Evolutionary conservation across 2,329 filamentous ascomycete species (phyloP).

Genomic region (Penicillium polonicum): DNA sequence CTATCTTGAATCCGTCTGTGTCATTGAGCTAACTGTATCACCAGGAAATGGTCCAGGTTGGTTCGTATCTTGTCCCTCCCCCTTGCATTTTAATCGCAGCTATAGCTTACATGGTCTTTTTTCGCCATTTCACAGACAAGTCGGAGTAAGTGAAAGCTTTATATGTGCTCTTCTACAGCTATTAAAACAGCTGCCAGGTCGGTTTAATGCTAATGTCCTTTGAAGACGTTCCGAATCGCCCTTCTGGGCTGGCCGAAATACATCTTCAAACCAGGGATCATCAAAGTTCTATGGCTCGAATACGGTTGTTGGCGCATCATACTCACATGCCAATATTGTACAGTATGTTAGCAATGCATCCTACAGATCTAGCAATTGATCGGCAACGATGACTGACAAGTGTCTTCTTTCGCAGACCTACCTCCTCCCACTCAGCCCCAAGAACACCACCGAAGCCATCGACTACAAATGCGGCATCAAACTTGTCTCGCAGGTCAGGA

Average conservation of each 20-base stretch:
- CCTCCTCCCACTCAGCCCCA: slow-evolving; percentile 53
- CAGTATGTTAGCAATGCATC: slow-evolving; percentile 59
- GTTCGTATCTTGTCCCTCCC: slow-evolving; percentile 59
- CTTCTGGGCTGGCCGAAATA: slow-evolving; percentile 71
- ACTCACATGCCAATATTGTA: slow-evolving; percentile 93
- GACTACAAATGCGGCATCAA: slow-evolving; percentile 52
- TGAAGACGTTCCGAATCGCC: slow-evolving; percentile 73
- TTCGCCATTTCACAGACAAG: slow-evolving; percentile 16
- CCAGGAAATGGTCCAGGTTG: slow-evolving; percentile 99
- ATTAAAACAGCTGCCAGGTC: not conserved
- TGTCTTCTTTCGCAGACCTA: slow-evolving; percentile 15
- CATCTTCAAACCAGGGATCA: slow-evolving; percentile 55
- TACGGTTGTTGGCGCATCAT: slow-evolving; percentile 87
- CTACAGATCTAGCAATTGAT: slow-evolving; percentile 56
- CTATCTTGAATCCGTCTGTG: not conserved
- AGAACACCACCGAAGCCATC: slow-evolving; percentile 68
- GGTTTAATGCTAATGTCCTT: slow-evolving; percentile 15
- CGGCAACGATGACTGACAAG: slow-evolving; percentile 16
- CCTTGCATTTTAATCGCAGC: slow-evolving; percentile 32
- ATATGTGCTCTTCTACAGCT: not conserved
- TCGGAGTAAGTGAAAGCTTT: slow-evolving; percentile 22
- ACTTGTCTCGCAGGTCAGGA: slow-evolving; percentile 46
- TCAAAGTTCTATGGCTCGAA: slow-evolving; percentile 61
- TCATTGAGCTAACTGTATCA: slow-evolving; percentile 13
- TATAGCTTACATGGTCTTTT: slow-evolving; percentile 21